A percentile compares a stretch with the other conserved stretches of the same genome.
Evolutionary conservation across 148 eudicot species (phyloP).

Genomic region (Chenopodium suecicum): DNA sequence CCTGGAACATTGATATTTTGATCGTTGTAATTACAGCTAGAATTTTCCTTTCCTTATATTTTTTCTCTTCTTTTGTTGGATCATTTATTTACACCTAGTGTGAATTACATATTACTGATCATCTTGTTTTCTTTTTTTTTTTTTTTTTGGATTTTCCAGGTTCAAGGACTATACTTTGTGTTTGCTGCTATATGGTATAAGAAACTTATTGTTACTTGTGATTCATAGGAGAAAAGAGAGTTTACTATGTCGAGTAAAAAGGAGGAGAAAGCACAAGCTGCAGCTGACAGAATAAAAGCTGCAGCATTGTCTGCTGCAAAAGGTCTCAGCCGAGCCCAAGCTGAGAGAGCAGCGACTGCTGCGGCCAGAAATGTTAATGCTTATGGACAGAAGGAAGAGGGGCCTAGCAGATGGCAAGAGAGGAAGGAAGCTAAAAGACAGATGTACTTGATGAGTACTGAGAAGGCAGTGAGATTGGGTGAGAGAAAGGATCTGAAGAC

Average conservation of each 20-base stretch:
- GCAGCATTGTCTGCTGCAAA: slow-evolving; percentile 88
- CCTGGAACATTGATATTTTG: background rate
- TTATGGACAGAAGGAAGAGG: slow-evolving; percentile 99
- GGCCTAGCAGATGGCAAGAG: slow-evolving; percentile 99
- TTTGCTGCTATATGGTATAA: background rate
- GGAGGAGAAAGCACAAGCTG: slow-evolving; percentile 78
- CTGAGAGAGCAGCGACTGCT: slow-evolving; percentile 96
- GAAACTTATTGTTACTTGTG: background rate
- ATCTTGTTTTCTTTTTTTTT: background rate
- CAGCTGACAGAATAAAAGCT: slow-evolving; percentile 83
- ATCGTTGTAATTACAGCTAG: background rate
- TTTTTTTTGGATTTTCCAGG: background rate
- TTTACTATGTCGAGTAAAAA: slow-evolving; percentile 57
- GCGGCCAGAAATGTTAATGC: slow-evolving; percentile 97
- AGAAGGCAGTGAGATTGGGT: slow-evolving; percentile 81
- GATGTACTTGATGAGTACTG: slow-evolving; percentile 97
- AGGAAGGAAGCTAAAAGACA: slow-evolving; percentile 95
- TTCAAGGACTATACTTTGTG: background rate
- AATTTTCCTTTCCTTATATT: background rate
- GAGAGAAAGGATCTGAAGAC: slow-evolving; percentile 68
- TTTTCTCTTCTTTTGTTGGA: background rate
- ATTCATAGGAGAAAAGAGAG: background rate
- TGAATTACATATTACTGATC: background rate
- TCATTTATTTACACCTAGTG: background rate
- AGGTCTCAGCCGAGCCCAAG: slow-evolving; percentile 93